phyloP scores from a whole-genome alignment of 192 early-diverging fungal genomes.

The Podila horticola region DNA sequence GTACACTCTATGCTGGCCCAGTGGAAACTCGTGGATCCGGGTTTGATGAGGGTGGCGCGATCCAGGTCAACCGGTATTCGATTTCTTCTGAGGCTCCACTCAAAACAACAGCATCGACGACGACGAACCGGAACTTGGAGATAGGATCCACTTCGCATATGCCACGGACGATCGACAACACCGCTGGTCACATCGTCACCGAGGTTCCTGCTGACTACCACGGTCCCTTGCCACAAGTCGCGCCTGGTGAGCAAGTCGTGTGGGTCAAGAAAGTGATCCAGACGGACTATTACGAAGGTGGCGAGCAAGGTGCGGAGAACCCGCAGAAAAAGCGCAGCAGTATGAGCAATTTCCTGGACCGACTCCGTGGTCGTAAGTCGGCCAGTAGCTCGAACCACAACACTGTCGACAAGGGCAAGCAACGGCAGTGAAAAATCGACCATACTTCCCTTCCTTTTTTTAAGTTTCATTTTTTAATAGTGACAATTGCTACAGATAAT shows the following conservation, averaged over 20 bases:
- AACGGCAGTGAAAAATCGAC: not conserved
- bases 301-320: not conserved
- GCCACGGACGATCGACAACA: not conserved
- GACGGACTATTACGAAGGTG: slow-evolving; percentile 23
- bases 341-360: slow-evolving; percentile 10
- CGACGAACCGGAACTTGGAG: not conserved
- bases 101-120: no score
- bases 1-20: no score
- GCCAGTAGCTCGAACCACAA: not conserved
- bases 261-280: slow-evolving; percentile 27
- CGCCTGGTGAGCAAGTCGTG: slow-evolving; percentile 12
- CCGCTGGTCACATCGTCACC: not conserved
- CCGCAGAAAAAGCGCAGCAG: not conserved
- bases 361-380: slow-evolving; percentile 12
- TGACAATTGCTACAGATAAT: not conserved
- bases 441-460: not conserved
- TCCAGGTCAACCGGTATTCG: no score
- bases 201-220: slow-evolving; percentile 9
- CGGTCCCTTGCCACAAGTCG: slow-evolving; percentile 15
- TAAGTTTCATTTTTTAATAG: not conserved
- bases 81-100: no score
- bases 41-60: no score
- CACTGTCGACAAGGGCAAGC: slow-evolving; percentile 33
- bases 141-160: not conserved
- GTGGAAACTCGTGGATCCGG: no score